Percentiles rank a stretch among this genome's conserved stretches.
Evolutionary conservation across 2,329 filamentous ascomycete genomes (phyloP).

Genomic region (Graphiopsis chlorocephala): DNA sequence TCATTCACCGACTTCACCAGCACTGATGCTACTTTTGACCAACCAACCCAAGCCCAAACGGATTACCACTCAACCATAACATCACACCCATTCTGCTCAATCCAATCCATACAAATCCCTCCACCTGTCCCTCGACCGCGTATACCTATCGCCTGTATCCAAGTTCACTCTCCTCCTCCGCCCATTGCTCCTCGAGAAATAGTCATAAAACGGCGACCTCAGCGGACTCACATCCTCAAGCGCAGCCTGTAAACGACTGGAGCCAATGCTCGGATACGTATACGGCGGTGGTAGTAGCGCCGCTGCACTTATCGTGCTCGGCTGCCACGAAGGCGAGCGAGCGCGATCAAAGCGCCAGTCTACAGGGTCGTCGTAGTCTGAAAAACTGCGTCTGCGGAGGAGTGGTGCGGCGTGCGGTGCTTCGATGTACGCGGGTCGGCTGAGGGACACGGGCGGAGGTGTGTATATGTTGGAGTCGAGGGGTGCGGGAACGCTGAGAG

Average conservation of each 20-base stretch:
- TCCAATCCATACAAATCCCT: slow-evolving; percentile 5
- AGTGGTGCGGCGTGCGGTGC: not conserved
- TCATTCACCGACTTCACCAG: too few species aligned
- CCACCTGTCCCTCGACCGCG: slow-evolving; percentile 3
- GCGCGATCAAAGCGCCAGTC: not conserved
- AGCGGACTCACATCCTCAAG: not conserved
- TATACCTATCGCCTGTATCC: not conserved
- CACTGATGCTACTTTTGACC: not conserved
- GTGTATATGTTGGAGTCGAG: not conserved
- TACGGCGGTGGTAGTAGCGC: not conserved
- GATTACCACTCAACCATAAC: not conserved
- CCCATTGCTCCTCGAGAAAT: slow-evolving; percentile 3
- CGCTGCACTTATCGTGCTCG: not conserved
- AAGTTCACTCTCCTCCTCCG: slow-evolving; percentile 1
- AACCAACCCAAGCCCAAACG: not conserved
- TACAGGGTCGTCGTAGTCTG: not conserved
- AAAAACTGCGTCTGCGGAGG: slow-evolving; percentile 4
- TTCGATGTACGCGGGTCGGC: not conserved
- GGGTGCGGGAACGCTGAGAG: not conserved
- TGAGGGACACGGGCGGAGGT: not conserved
- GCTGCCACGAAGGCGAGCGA: not conserved
- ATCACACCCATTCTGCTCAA: not conserved
- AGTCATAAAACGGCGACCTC: slow-evolving; percentile 3
- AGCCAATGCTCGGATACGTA: not conserved
- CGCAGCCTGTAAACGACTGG: not conserved